phyloP scores from a whole-genome alignment of 371 early-diverging fungal species.

The Mortierella sp. region DNA sequence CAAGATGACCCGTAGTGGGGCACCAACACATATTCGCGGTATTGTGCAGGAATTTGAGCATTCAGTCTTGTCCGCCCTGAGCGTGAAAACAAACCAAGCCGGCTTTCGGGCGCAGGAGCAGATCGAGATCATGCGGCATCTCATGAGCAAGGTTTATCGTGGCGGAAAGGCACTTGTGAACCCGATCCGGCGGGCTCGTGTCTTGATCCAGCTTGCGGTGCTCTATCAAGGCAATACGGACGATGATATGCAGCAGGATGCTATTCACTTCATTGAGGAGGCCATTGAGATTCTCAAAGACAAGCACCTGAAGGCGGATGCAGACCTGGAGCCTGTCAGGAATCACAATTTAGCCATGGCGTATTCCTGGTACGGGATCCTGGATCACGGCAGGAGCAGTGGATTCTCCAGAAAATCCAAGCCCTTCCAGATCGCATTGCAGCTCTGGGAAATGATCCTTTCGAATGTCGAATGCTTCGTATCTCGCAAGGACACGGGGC shows the following conservation, averaged over 20 bases:
- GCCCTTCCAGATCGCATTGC: constrained; percentile 62
- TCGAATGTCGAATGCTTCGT: constrained; percentile 41
- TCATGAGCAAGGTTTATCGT: constrained; percentile 17
- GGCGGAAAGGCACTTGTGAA: constrained; percentile 22
- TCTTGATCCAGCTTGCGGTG: constrained; percentile 28
- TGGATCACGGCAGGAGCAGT: constrained; percentile 37
- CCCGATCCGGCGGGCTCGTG: constrained; percentile 41
- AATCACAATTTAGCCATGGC: constrained; percentile 67
- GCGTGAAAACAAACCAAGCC: constrained; percentile 26
- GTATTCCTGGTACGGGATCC: constrained; percentile 66
- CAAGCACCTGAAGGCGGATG: constrained; percentile 55
- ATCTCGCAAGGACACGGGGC: constrained; percentile 14
- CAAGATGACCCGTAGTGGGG: constrained; percentile 12
- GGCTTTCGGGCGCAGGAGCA: constrained; percentile 19
- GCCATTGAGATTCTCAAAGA: constrained; percentile 40
- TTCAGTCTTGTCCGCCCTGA: constrained; percentile 19
- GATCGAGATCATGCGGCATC: constrained; percentile 23
- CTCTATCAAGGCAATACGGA: constrained; percentile 14
- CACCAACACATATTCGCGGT: constrained; percentile 20
- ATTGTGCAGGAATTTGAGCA: constrained; percentile 44
- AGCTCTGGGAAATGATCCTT: constrained; percentile 67
- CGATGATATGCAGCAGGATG: constrained; percentile 17
- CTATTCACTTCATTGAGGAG: constrained; percentile 19
- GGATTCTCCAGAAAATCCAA: constrained; percentile 31
- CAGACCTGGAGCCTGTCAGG: constrained; percentile 56